These are phyloP conservation scores for Capsella rubella DNA, from an alignment of 441 rosid species.

Conservation along the genomic window DNA sequence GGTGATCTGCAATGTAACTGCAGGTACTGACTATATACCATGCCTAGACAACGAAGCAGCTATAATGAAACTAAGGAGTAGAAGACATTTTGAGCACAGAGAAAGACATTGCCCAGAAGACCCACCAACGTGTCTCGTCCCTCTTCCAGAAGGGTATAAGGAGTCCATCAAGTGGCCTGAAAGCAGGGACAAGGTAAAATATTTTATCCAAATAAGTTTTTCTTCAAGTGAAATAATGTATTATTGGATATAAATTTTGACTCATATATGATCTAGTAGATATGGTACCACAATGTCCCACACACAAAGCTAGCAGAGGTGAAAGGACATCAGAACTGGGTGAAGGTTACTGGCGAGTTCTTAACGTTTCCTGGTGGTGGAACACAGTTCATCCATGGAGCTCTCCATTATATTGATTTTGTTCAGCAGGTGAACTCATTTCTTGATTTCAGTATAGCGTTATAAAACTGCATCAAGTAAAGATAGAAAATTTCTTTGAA, in stretches of 20 bases:
- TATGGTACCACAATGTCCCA: conserved; percentile 96
- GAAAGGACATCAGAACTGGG: conserved; percentile 98
- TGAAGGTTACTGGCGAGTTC: conserved; percentile 89
- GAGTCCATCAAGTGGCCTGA: conserved; percentile 76
- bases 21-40: conserved; percentile 91
- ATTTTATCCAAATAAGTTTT: conserved; percentile 14
- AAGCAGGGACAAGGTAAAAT: conserved; percentile 82
- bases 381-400: conserved; percentile 95
- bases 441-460: not conserved
- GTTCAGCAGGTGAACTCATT: conserved; percentile 61
- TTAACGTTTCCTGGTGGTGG: conserved; percentile 98
- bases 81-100: conserved; percentile 81
- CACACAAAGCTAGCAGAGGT: conserved; percentile 76
- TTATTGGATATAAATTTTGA: conserved; percentile 18
- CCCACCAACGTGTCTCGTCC: conserved; percentile 76
- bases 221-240: not conserved
- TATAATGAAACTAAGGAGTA: conserved; percentile 52
- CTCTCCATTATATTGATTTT: conserved; percentile 84
- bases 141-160: conserved; percentile 73
- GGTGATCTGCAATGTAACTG: conserved; percentile 79
- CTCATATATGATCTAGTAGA: conserved; percentile 53
- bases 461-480: not conserved
- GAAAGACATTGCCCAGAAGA: conserved; percentile 97
- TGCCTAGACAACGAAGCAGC: conserved; percentile 94
- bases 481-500: not conserved